These are phyloP conservation scores for Ganoderma meredithae DNA, from an alignment of 1,284 basidiomycete species.

Conservation along the genomic window DNA sequence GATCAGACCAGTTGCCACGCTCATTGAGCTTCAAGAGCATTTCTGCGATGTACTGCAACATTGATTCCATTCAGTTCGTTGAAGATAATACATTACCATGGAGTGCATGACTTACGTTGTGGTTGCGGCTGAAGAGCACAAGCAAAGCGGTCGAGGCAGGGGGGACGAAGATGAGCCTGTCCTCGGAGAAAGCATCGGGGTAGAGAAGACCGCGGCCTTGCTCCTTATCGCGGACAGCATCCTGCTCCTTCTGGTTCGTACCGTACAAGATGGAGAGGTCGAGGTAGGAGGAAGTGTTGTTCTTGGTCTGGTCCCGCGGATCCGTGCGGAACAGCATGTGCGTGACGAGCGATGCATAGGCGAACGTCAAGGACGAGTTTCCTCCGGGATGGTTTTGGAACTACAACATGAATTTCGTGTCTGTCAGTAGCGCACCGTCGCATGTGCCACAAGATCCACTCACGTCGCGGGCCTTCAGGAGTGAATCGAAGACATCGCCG, in stretches of 20 bases:
- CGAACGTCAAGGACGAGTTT: conserved; percentile 76
- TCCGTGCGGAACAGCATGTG: conserved; percentile 79
- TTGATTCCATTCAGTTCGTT: conserved; percentile 15
- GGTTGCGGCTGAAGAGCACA: conserved; percentile 76
- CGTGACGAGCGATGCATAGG: conserved; percentile 80
- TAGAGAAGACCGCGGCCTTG: conserved; percentile 67
- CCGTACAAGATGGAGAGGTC: conserved; percentile 84
- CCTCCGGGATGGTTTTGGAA: conserved; percentile 39
- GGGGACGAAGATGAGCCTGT: conserved; percentile 76
- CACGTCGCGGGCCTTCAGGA: conserved; percentile 61
- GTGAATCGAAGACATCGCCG: conserved; percentile 74
- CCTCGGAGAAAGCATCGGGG: conserved; percentile 76
- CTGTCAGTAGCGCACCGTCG: not conserved
- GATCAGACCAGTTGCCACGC: conserved; percentile 50
- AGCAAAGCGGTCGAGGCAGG: conserved; percentile 74
- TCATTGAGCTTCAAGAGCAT: conserved; percentile 78
- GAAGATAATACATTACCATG: not conserved
- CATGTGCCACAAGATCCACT: conserved; percentile 7
- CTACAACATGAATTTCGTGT: not conserved
- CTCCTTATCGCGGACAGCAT: conserved; percentile 33
- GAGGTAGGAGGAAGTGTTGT: conserved; percentile 77
- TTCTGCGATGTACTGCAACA: conserved; percentile 69
- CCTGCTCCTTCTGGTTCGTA: conserved; percentile 52
- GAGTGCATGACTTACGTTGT: conserved; percentile 61
- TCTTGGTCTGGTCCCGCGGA: conserved; percentile 59